A percentile compares a stretch with the other conserved stretches of the same genome.
These are phyloP conservation scores for Leavenworthia alabamica DNA, from an alignment of 345 rosid genomes.

Conservation along the genomic window DNA sequence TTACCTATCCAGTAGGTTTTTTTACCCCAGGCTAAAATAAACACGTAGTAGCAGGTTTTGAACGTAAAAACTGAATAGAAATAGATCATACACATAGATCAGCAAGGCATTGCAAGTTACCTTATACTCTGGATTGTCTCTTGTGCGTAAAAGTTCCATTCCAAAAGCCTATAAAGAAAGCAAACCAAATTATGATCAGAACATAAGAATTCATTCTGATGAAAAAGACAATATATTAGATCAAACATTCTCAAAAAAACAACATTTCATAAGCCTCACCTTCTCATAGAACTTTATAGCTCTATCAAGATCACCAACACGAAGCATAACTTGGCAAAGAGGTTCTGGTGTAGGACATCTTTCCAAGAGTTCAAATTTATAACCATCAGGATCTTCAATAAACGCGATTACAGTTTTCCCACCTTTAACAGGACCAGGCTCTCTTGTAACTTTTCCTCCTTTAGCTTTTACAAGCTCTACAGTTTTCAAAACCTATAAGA, in stretches of 20 bases:
- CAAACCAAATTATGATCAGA: conserved; percentile 3
- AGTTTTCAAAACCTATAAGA: conserved; percentile 65
- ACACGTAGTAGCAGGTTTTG: too few species aligned
- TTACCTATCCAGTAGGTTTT: too few species aligned
- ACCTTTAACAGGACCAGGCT: conserved; percentile 93
- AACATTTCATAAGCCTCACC: conserved; percentile 37
- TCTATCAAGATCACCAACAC: conserved; percentile 93
- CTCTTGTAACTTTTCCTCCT: conserved; percentile 86
- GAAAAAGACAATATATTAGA: neutral
- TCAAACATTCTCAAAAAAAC: neutral
- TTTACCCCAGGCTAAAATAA: too few species aligned
- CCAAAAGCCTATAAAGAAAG: conserved; percentile 69
- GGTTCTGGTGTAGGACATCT: conserved; percentile 99
- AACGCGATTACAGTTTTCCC: conserved; percentile 88
- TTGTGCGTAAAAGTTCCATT: conserved; percentile 88
- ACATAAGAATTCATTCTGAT: conserved; percentile 8
- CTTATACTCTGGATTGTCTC: conserved; percentile 94
- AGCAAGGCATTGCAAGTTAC: conserved; percentile 30
- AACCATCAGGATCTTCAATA: conserved; percentile 96
- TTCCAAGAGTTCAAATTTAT: conserved; percentile 91
- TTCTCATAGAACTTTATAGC: conserved; percentile 86
- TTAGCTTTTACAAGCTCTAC: conserved; percentile 84
- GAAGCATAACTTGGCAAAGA: conserved; percentile 97
- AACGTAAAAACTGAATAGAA: too few species aligned
- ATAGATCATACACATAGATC: neutral